These are phyloP conservation scores for Rhizopogon rudus DNA, from an alignment of 768 basidiomycete genomes.

Conservation along the genomic window DNA sequence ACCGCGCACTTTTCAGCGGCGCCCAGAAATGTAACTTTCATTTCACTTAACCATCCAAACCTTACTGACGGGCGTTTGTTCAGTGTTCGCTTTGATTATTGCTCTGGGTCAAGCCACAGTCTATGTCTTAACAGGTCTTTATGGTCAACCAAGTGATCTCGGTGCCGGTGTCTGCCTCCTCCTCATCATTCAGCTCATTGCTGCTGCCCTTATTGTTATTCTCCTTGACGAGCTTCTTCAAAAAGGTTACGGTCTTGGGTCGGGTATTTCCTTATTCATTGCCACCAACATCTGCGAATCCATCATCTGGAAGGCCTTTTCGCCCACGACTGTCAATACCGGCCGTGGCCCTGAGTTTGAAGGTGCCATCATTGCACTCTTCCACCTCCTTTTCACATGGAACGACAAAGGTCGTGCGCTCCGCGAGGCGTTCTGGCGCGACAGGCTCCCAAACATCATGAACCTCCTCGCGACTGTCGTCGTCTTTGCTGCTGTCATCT, in stretches of 20 bases:
- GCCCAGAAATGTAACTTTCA: constrained; percentile 86
- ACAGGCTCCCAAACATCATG: constrained; percentile 96
- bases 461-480: constrained; percentile 89
- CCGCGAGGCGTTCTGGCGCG: constrained; percentile 97
- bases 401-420: constrained; percentile 96
- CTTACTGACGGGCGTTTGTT: background rate
- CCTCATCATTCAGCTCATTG: constrained; percentile 92
- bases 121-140: constrained; percentile 94
- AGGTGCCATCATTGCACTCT: constrained; percentile 91
- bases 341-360: constrained; percentile 98
- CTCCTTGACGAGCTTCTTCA: constrained; percentile 98
- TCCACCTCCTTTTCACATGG: constrained; percentile 98
- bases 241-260: constrained; percentile 98
- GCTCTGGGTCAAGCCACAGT: constrained; percentile 95
- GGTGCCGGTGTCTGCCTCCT: constrained; percentile 97
- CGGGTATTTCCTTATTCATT: constrained; percentile 98
- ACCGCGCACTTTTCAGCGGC: constrained; percentile 90
- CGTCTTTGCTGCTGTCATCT: constrained; percentile 94
- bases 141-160: constrained; percentile 88
- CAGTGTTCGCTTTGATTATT: constrained; percentile 97
- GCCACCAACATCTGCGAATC: constrained; percentile 99
- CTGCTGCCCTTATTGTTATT: constrained; percentile 93
- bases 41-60: background rate
- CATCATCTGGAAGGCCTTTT: constrained; percentile 99
- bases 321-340: constrained; percentile 96